phyloP scores from a whole-genome alignment of 1,139 yeast genomes.

The Debaryomyces robertsiae region DNA sequence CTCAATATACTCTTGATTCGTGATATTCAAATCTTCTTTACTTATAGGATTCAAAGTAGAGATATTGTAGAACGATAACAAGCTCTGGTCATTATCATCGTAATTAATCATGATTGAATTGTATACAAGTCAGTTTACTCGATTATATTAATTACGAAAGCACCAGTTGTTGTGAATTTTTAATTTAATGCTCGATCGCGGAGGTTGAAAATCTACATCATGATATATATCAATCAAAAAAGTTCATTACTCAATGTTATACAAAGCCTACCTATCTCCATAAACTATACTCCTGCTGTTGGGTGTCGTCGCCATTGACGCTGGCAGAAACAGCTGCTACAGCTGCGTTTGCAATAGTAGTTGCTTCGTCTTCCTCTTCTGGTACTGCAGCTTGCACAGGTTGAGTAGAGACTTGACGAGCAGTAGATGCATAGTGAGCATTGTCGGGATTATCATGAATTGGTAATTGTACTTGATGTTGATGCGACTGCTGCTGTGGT shows the following conservation, averaged over 20 bases:
- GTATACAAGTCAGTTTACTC: not conserved
- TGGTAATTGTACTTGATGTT: constrained; percentile 6
- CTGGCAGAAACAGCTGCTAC: constrained; percentile 39
- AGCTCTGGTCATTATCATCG: constrained; percentile 24
- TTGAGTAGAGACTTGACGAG: constrained; percentile 2
- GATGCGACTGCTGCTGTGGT: constrained; percentile 8
- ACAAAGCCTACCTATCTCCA: constrained; percentile 27
- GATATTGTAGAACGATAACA: constrained; percentile 31
- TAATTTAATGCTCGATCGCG: constrained; percentile 2
- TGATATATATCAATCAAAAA: too few relatives aligned
- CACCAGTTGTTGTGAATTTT: constrained; percentile 6
- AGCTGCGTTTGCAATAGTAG: constrained; percentile 39
- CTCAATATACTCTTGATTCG: constrained; percentile 22
- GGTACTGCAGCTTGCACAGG: constrained; percentile 7
- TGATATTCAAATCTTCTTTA: constrained; percentile 24
- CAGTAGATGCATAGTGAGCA: constrained; percentile 1
- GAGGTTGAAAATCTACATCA: not conserved
- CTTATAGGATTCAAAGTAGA: constrained; percentile 27
- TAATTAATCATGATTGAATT: constrained; percentile 28
- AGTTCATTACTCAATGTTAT: too few relatives aligned
- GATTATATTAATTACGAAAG: too few relatives aligned
- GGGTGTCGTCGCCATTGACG: constrained; percentile 30
- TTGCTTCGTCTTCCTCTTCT: constrained; percentile 26
- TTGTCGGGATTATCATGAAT: constrained; percentile 5
- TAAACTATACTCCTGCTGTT: constrained; percentile 38